phyloP scores from a whole-genome alignment of 768 basidiomycete species.

The Albatrellus ellisii region DNA sequence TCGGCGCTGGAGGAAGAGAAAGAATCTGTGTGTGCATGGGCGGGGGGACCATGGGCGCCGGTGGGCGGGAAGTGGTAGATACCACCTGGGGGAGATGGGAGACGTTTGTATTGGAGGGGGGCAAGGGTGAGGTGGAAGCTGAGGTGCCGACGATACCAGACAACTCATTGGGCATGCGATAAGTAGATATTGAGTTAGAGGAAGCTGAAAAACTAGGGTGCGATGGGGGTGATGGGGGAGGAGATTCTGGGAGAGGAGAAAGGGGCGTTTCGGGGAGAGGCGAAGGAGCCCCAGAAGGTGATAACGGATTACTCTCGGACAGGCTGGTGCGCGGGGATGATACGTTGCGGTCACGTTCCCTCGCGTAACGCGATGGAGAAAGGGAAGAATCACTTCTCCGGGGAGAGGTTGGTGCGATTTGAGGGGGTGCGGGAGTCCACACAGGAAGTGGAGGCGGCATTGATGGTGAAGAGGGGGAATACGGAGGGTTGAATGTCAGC shows the following conservation, averaged over 20 bases:
- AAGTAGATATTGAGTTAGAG: too few relatives aligned
- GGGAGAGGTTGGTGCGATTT: conserved; percentile 3
- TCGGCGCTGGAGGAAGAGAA: conserved; percentile 13
- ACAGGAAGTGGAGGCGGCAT: conserved; percentile 18
- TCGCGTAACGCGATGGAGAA: conserved; percentile 16
- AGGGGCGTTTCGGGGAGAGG: conserved; percentile 3
- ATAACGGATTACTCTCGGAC: background rate
- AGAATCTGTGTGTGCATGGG: too few relatives aligned
- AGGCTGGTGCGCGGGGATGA: conserved; percentile 6
- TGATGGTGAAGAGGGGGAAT: conserved; percentile 17
- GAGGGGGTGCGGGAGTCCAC: conserved; percentile 24
- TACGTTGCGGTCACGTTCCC: conserved; percentile 2
- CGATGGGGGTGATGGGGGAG: too few relatives aligned
- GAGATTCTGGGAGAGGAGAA: conserved; percentile 12
- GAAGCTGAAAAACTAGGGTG: too few relatives aligned
- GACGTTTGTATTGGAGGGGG: conserved; percentile 6
- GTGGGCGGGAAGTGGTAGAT: conserved; percentile 12
- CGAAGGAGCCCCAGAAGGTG: background rate
- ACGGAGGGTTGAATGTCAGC: conserved; percentile 31
- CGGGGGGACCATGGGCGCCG: too few relatives aligned
- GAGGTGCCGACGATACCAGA: conserved; percentile 16
- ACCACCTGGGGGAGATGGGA: background rate
- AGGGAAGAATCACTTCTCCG: conserved; percentile 12
- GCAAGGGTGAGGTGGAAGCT: conserved; percentile 13
- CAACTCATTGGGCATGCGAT: too few relatives aligned